Evolutionary conservation across 2,329 filamentous ascomycete genomes (phyloP).

Genomic region (Fusarium liriodendri): DNA sequence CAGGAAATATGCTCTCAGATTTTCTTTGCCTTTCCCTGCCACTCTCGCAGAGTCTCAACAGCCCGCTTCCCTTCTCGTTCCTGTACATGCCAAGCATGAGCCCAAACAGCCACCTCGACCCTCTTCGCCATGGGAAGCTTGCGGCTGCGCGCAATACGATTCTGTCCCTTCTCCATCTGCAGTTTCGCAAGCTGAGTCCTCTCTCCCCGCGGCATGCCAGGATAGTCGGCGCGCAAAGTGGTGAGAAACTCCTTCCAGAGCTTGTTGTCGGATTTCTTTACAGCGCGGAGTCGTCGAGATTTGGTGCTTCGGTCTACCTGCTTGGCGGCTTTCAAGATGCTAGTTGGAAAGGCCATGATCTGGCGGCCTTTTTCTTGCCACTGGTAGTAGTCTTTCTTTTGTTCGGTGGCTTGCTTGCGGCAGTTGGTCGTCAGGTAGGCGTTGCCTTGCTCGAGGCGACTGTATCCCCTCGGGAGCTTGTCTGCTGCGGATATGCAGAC

Average conservation of each 20-base stretch:
- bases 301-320: neutral
- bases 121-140: neutral
- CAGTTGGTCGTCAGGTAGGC: neutral
- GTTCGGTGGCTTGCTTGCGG: neutral
- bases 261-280: neutral
- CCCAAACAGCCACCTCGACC: neutral
- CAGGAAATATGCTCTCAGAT: neutral
- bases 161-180: constrained; percentile 1
- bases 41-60: neutral
- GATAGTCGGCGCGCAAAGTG: neutral
- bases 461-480: neutral
- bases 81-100: neutral
- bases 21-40: neutral
- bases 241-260: neutral
- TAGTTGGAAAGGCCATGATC: neutral
- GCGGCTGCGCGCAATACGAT: neutral
- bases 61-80: neutral
- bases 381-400: neutral
- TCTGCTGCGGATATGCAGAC: neutral
- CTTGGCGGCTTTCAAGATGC: neutral
- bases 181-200: neutral
- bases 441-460: neutral
- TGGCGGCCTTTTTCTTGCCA: neutral
- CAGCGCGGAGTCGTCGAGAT: neutral
- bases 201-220: neutral